Base-by-base conservation (phyloP, 2,329 filamentous ascomycete genomes). In the Trichoderma atrobrunneum region DNA sequence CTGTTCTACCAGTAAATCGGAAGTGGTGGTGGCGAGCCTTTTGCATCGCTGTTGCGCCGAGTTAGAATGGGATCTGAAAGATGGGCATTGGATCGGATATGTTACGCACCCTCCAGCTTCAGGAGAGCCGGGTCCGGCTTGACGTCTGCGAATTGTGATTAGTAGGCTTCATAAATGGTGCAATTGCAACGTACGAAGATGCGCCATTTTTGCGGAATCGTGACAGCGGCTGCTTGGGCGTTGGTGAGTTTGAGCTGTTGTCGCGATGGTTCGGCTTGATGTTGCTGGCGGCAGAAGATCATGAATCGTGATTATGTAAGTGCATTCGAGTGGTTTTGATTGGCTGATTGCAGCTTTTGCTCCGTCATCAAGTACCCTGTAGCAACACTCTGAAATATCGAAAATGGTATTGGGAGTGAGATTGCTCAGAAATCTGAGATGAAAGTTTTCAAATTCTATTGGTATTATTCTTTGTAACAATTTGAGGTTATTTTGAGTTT, bases 11-110 rank as follows among this genome's bases (percentile, higher is more conserved):
- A 43, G 92, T 98, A 93, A 94, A 98, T 82, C 94, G 89, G 89
- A 98, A 99, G 89, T 93, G 97, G 85, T 94, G 94, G 89, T 95
- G 92, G 76, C 96, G 92, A 86, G 93, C 94, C 79, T 88, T 86
- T 79, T 88, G 89, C 90, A 98, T 93, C 81, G 92, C 95, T 97
- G 78, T 51, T 77, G 72, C 43, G 72, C 60, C 30, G 65, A 59
- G 77, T 80, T 78, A 81, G 77, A 63, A 36, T 36, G 43, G 39
- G 63, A 63, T 66, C 26, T 24, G 39, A 10, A 36, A 51, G 32
- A 59, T 11, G 34, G 32, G 61, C 70, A 66, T 71, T 64, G 69
- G 72, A 59, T 73, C 14, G 61, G 60, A 28, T 73, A 76, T 76
- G 75, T 78, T 74, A 78, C 81, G 76, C 76, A 83, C 81, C 78